These are phyloP conservation scores for Penicillium digitatum DNA, from an alignment of 2,329 filamentous ascomycete species.

Conservation along the genomic window DNA sequence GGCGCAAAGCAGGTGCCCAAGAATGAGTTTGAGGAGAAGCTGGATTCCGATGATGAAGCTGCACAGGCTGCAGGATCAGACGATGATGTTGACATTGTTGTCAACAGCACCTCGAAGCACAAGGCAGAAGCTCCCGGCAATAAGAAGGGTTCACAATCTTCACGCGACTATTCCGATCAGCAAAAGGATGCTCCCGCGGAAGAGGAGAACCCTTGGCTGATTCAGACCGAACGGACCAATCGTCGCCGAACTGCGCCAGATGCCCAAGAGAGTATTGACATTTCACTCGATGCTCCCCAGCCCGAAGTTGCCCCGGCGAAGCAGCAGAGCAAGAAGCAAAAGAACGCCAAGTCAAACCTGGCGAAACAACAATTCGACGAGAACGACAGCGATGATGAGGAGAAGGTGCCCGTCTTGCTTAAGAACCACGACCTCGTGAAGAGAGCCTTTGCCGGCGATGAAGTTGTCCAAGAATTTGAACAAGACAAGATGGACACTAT, in stretches of 20 bases:
- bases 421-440: conserved; percentile 66
- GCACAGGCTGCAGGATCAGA: conserved; percentile 19
- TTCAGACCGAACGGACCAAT: conserved; percentile 35
- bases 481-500: conserved; percentile 70
- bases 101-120: conserved; percentile 25
- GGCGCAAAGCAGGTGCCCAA: conserved; percentile 31
- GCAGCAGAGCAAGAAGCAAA: conserved; percentile 19
- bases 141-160: conserved; percentile 19
- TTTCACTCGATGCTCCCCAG: conserved; percentile 27
- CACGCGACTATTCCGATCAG: conserved; percentile 10
- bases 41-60: conserved; percentile 48
- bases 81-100: conserved; percentile 36
- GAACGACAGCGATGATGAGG: conserved; percentile 40
- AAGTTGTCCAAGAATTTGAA: conserved; percentile 75
- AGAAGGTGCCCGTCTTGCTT: conserved; percentile 40
- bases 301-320: conserved; percentile 16
- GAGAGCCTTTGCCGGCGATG: conserved; percentile 80
- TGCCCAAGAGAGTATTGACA: conserved; percentile 33
- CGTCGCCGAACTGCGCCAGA: conserved; percentile 27
- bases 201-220: conserved; percentile 39
- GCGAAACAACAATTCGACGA: conserved; percentile 40
- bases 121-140: conserved; percentile 15
- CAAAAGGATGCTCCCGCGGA: conserved; percentile 23
- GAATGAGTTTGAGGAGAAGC: conserved; percentile 61
- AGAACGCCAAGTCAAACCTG: conserved; percentile 19